Base-by-base conservation (phyloP, 805 yeast species). In the Blastobotrys parvus region DNA sequence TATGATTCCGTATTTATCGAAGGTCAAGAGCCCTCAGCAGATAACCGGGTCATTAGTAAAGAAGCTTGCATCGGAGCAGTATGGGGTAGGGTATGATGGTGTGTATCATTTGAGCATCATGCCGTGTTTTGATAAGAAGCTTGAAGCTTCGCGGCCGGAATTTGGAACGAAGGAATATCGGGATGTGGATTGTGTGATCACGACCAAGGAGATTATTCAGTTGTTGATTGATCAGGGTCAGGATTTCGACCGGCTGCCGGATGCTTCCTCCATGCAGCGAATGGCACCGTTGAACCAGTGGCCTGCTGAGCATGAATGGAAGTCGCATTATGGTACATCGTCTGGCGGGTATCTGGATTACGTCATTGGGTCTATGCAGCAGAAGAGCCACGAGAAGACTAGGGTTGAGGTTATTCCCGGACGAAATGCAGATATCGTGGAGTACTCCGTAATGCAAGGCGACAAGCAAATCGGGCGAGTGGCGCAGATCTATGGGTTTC, bases 61-160 rank as follows among this genome's bases (percentile, higher is more conserved):
- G 59, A 60, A 69, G 15, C 56, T 78, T 19, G 64, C 61, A 17
- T 58, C 68, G 10, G 45, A 46, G n/a, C 69, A 70, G 15, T 56
- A 67, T 10, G 51, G 57, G 2, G 48, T 61, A 0, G 20, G 51
- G 4, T 44, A 54, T 6, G 37, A 39, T 0, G 54, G 72, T 2
- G 64, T 88, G 0, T 92, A 86, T 57, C 97, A 90, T 60, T 63
- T 92, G 43, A 75, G 92, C 5, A 69, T 92, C 17, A 90, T 90
- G 97, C 97, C 98, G 1, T 90, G 97, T 55, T 92, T 92, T 60
- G 98, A 92, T 61, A 92, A 92, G 64, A 92, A 92, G 61, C 71
- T 89, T 34, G 98, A 92, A 65, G 92, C 96, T 21, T 88, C 95
- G 3, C 71, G 97, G 48, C 80, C 84, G 0, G 95, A 86, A 50